Base-by-base conservation (phyloP, 208 protist species). In the Leishmania martiniquensis region DNA sequence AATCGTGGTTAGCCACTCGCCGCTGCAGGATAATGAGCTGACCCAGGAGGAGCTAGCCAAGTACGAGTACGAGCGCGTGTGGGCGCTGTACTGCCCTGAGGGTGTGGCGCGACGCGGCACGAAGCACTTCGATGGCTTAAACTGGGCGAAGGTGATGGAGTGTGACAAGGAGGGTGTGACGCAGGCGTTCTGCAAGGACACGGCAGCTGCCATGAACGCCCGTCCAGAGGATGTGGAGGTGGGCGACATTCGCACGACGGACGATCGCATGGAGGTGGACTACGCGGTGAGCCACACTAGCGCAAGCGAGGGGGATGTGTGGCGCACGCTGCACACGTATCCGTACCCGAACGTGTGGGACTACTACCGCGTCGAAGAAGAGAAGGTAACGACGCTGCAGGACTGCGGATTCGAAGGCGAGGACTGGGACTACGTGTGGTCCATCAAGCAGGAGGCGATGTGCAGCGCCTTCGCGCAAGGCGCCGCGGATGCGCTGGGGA, bases 81-180 rank as follows among this genome's bases (percentile, higher is more conserved):
- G 87, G 90, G 80, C 63, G n/a, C 76, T 91, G 37, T 93, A 92
- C 82, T 82, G 74, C 76, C 76, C 84, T 6, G 67, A 72, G 25
- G 72, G 54, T 29, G 81, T 85, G 78, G 59, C 76, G 49, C 77
- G n/a, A 20, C 17, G 69, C 3, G 69, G 75, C 1, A 72, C 7
- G 29, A 84, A 85, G 69, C 49, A 74, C 67, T 90, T 90, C 75
- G 60, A 76, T 15, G 86, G 86, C 34, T 45, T 80, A 67, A 49
- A 84, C 72, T 94, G 87, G 90, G 77, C 81, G 47, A 44, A 60
- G 34, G 70, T 83, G 39, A 68, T 91, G 39, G 78, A 82, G 57
- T 67, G 70, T 52, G 20, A 51, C 63, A 47, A 22, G 9, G 37
- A 75, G 4, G 74, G 69, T 51, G 74, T 92, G 37, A 45, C 65